Conservation (phyloP, 768 basidiomycete genomes). For the Russula olivacea region DNA sequence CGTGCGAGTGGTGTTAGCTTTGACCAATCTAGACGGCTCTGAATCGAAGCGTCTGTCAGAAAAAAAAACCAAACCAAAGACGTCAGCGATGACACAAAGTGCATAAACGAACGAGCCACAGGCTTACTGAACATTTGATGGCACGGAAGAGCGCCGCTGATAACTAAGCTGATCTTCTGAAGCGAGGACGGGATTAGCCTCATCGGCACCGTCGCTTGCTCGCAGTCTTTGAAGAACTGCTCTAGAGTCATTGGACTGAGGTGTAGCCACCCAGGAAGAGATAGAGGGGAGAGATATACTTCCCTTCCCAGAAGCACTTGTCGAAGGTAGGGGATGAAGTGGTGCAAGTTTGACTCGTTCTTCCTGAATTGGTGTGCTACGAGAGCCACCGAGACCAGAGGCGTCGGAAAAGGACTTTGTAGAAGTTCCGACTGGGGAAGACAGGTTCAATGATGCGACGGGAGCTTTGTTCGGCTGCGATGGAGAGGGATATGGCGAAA, state of each 20-base stretch:
- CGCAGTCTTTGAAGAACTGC: constrained; percentile 22
- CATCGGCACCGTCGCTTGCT: constrained; percentile 13
- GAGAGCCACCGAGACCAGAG: constrained; percentile 19
- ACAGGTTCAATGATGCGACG: constrained; percentile 25
- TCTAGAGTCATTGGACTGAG: constrained; percentile 19
- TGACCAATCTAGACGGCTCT: background rate
- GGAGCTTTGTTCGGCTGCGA: constrained; percentile 29
- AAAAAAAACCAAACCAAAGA: background rate
- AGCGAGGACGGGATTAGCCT: background rate
- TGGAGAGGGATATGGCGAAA: constrained; percentile 43
- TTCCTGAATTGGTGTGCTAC: constrained; percentile 25
- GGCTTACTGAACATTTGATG: constrained; percentile 17
- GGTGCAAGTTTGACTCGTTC: constrained; percentile 40
- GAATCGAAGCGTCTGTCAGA: constrained; percentile 4
- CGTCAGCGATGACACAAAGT: background rate
- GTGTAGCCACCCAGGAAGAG: constrained; percentile 32
- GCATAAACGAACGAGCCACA: background rate
- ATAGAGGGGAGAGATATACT: constrained; percentile 62
- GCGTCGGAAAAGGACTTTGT: constrained; percentile 31
- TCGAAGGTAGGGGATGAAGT: constrained; percentile 35
- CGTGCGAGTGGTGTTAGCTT: background rate
- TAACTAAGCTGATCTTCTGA: constrained; percentile 6
- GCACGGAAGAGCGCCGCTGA: constrained; percentile 13
- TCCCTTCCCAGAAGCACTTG: constrained; percentile 31
- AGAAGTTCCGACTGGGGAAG: constrained; percentile 35